A percentile compares a stretch with the other conserved stretches of the same genome.
These are phyloP conservation scores for Fusarium nelsonii DNA, from an alignment of 2,329 filamentous ascomycete species.

Conservation along the genomic window DNA sequence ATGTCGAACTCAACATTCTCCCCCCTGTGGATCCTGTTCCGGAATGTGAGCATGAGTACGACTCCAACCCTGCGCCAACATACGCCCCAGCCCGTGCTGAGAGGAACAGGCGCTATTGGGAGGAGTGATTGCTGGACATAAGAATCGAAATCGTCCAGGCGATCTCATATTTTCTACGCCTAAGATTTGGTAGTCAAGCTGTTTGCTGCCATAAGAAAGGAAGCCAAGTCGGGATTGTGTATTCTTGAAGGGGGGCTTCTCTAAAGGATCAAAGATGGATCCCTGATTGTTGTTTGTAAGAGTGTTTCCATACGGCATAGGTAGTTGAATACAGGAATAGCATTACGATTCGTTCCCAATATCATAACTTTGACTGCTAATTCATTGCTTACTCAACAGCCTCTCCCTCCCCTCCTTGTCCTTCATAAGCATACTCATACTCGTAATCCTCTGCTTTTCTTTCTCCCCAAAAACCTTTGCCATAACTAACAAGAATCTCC, in stretches of 20 bases:
- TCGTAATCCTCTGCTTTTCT: constrained; percentile 46
- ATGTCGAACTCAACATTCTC: background rate
- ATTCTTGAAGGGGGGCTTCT: background rate
- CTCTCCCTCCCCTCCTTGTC: background rate
- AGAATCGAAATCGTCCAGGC: too few relatives aligned
- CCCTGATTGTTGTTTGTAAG: background rate
- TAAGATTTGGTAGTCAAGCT: background rate
- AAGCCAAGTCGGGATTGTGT: too few relatives aligned
- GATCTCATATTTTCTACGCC: too few relatives aligned
- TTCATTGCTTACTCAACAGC: constrained; percentile 1
- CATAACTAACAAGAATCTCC: constrained; percentile 75
- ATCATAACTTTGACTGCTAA: background rate
- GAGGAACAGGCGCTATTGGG: background rate
- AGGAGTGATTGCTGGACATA: too few relatives aligned
- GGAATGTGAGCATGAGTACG: background rate
- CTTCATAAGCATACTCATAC: constrained; percentile 9
- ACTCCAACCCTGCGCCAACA: background rate
- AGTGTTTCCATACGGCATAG: background rate
- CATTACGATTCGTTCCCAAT: background rate
- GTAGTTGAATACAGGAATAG: background rate
- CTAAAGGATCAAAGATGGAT: background rate
- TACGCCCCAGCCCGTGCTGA: background rate
- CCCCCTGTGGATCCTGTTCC: background rate
- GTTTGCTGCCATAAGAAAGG: background rate
- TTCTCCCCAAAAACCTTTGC: constrained; percentile 74